These are phyloP conservation scores for Diacronema lutheri DNA, from an alignment of 78 protist genomes.

Conservation along the genomic window DNA sequence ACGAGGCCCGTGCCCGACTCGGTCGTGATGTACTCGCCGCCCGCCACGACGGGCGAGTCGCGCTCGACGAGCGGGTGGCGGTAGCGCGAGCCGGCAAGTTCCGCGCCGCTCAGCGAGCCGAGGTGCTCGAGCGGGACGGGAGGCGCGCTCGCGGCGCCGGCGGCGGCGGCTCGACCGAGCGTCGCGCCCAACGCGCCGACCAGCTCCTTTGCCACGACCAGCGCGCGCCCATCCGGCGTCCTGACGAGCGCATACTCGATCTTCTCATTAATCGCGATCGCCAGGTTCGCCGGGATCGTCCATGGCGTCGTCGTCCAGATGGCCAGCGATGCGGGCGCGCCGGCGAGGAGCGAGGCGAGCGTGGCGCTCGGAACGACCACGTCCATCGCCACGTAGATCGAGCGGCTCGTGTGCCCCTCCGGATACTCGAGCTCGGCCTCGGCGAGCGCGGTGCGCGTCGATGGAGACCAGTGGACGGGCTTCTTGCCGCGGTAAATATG, in stretches of 20 bases:
- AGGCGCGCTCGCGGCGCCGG: too few species aligned
- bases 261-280: constrained; percentile 32
- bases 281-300: constrained; percentile 89
- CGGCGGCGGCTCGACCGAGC: too few species aligned
- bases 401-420: constrained; percentile 13
- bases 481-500: constrained; percentile 73
- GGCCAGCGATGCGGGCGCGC: constrained; percentile 9
- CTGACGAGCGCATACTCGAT: constrained; percentile 24
- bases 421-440: constrained; percentile 90
- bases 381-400: constrained; percentile 16
- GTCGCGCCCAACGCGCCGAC: neutral
- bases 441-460: constrained; percentile 87
- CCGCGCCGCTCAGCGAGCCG: neutral
- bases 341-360: neutral
- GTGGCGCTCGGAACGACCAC: neutral
- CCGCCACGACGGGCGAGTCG: neutral
- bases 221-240: neutral
- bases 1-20: constrained; percentile 89
- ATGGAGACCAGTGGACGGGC: constrained; percentile 94
- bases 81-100: constrained; percentile 7
- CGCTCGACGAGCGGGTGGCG: constrained; percentile 29
- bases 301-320: constrained; percentile 97
- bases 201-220: neutral
- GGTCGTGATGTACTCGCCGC: constrained; percentile 70
- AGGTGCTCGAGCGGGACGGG: neutral